Conservation (phyloP, 345 rosid genomes). For the Heritiera fomes region DNA sequence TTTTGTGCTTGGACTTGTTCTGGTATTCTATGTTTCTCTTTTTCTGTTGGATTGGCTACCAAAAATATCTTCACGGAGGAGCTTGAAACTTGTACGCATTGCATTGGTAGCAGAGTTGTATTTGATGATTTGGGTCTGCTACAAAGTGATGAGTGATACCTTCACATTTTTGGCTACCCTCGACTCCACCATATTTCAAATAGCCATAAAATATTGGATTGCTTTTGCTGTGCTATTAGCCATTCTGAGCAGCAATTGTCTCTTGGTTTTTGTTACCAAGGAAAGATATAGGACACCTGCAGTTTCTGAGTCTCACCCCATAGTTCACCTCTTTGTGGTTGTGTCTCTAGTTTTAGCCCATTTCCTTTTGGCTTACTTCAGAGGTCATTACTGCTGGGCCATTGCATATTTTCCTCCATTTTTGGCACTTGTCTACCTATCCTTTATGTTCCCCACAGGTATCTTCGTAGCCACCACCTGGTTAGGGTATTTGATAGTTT, state of each 20-base stretch:
- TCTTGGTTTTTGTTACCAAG: not conserved
- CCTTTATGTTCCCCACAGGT: not conserved
- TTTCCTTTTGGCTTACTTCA: not conserved
- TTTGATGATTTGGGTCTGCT: not conserved
- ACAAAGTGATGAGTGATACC: not conserved
- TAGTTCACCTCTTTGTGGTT: not conserved
- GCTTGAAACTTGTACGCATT: not conserved
- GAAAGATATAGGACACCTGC: not conserved
- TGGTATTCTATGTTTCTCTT: not conserved
- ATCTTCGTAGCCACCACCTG: not conserved
- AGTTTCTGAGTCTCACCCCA: not conserved
- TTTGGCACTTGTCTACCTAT: not conserved
- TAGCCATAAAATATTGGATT: not conserved
- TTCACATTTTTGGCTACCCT: too few species aligned
- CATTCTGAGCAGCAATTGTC: too few species aligned
- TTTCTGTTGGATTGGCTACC: not conserved
- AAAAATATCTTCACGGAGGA: not conserved
- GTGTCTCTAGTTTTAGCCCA: not conserved
- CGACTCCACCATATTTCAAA: too few species aligned
- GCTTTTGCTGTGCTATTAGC: not conserved
- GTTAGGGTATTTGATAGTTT: not conserved
- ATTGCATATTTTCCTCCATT: not conserved
- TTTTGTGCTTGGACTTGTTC: not conserved
- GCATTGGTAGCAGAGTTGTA: not conserved
- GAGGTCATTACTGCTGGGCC: not conserved